A percentile compares a stretch with the other conserved stretches of the same genome.
phyloP scores from a whole-genome alignment of 1,284 basidiomycete genomes.

The Boletus smithii region DNA sequence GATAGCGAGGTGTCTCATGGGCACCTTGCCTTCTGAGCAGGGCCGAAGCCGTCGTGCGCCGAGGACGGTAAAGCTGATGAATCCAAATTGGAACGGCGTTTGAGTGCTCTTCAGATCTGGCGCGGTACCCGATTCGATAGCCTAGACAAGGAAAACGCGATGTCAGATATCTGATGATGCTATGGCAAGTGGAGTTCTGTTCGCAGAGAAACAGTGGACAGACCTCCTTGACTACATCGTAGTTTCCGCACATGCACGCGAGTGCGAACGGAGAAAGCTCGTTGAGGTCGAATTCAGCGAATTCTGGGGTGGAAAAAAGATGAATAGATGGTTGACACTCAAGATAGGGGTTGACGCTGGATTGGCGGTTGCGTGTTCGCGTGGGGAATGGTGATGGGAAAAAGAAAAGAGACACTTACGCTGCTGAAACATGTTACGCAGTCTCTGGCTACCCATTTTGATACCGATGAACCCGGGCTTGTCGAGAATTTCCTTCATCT shows the following conservation, averaged over 20 bases:
- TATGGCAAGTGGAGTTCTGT: neutral
- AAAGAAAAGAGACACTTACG: conserved; percentile 27
- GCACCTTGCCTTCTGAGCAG: neutral
- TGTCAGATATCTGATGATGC: too few species aligned
- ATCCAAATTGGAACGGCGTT: conserved; percentile 47
- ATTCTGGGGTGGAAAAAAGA: conserved; percentile 14
- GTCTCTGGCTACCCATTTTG: conserved; percentile 33
- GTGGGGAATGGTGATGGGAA: neutral
- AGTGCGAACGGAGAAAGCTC: conserved; percentile 39
- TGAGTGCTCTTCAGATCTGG: conserved; percentile 44
- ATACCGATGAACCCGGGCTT: conserved; percentile 37
- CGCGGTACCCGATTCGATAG: conserved; percentile 37
- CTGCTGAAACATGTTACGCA: conserved; percentile 39
- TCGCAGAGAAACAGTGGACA: conserved; percentile 7
- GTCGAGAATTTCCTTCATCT: conserved; percentile 39
- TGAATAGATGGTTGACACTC: neutral
- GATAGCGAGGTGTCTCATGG: conserved; percentile 35
- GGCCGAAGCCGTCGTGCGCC: conserved; percentile 42
- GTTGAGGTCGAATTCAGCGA: conserved; percentile 22
- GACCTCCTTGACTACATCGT: conserved; percentile 34
- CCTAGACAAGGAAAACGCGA: too few species aligned
- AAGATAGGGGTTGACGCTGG: neutral
- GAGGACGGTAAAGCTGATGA: conserved; percentile 41
- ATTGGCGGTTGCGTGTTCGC: too few species aligned
- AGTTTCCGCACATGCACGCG: conserved; percentile 37